Evolutionary conservation across 2,329 filamentous ascomycete genomes (phyloP), one percentile per base, ranked within the genome.

Genomic region (Nothopassalora personata): DNA sequence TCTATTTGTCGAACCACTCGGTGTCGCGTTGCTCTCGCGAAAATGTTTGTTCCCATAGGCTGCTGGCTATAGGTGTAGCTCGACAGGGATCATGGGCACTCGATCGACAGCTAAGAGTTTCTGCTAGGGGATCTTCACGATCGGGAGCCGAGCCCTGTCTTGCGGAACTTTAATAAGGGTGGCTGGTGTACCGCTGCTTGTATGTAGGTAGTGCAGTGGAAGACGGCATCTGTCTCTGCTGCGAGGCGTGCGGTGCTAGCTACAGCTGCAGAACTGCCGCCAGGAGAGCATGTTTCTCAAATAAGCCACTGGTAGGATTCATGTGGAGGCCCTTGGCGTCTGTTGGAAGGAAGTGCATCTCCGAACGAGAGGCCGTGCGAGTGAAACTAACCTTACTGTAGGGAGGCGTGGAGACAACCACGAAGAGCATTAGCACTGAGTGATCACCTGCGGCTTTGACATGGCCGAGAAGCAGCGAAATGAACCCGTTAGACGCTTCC

Each of bases 41-140:
- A 28, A 9, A 49, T 49, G 19, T 49, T 28, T 49, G 46, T 49
- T 9, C 46, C 46, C 27, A 30, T 49, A 27, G 46, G 39, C 39
- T 43, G 18, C 39, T 43, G 39, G 39, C 39, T 57, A 54, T 36
- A 39, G 47, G 53, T 58, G 58, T 60, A 46, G 59, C 45, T 36
- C 56, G 23, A 60, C 46, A 49, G 46, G 46, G 46, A 30, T 28
- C 46, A 49, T 28, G 28, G 31, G 39, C 46, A 49, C 46, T 49
- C 46, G 30, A 49, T 49, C 46, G 28, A 30, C 46, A 49, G 46
- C 5, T 49, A 7, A 5, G 10, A 34, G 31, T 8, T 34, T 48
- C 15, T 27, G 46, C 46, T 48, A 23, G 46, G n/a, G 46, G 1
- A 48, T 48, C 46, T 48, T 27, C 46, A 48, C 18, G 46, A 48